phyloP scores from a whole-genome alignment of 2,329 filamentous ascomycete genomes.

The Fusarium mangiferae region DNA sequence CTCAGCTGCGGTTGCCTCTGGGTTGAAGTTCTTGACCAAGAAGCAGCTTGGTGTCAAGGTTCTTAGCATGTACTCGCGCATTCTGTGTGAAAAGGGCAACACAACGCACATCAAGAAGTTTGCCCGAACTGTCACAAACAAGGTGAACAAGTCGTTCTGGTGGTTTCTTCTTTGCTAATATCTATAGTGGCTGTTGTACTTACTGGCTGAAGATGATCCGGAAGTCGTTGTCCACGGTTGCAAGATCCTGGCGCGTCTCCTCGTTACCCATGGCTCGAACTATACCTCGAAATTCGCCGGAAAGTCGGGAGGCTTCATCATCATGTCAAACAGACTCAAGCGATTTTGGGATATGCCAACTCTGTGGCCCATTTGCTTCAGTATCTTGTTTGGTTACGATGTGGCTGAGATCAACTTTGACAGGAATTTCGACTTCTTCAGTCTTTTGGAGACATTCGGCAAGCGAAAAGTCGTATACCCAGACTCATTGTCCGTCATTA shows the following conservation, averaged over 20 bases:
- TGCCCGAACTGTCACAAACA: conserved; percentile 93
- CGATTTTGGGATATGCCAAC: conserved; percentile 89
- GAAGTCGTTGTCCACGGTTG: conserved; percentile 83
- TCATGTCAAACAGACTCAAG: conserved; percentile 84
- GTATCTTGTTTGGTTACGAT: conserved; percentile 87
- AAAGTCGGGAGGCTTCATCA: conserved; percentile 87
- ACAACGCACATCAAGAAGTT: conserved; percentile 82
- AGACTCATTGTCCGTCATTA: conserved; percentile 82
- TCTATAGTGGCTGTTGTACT: conserved; percentile 84
- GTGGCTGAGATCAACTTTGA: conserved; percentile 79
- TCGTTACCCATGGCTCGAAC: conserved; percentile 81
- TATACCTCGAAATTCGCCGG: conserved; percentile 86
- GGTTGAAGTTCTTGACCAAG: conserved; percentile 63
- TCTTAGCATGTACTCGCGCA: conserved; percentile 78
- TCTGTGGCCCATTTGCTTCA: conserved; percentile 89
- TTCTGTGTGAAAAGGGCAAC: conserved; percentile 80
- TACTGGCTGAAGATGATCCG: conserved; percentile 86
- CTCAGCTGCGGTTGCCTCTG: conserved; percentile 45
- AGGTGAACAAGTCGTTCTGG: conserved; percentile 62
- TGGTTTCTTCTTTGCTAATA: conserved; percentile 18
- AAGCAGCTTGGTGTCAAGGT: conserved; percentile 79
- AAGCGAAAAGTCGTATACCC: conserved; percentile 76
- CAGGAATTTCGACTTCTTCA: conserved; percentile 77
- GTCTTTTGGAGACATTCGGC: conserved; percentile 78
- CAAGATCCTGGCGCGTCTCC: conserved; percentile 83